Evolutionary conservation across 225 moss, liverwort and hornwort species (phyloP).

Genomic region (Physcomitrium patens): DNA sequence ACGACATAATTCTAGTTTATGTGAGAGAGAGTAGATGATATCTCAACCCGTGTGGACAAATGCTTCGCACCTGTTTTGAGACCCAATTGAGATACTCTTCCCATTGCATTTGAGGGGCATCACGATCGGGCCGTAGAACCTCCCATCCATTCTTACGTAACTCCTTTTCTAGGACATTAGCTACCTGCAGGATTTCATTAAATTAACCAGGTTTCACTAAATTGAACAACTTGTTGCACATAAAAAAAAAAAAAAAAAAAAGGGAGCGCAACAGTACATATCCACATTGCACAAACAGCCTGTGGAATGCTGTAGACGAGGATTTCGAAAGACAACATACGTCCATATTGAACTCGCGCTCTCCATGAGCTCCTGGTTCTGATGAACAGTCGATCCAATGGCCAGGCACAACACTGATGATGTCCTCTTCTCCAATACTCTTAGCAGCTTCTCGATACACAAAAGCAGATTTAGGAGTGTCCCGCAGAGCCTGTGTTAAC

Average conservation of each 20-base stretch:
- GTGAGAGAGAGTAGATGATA: background rate
- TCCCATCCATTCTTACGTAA: conserved; percentile 91
- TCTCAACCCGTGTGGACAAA: background rate
- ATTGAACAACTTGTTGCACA: conserved; percentile 22
- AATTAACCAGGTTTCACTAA: conserved; percentile 17
- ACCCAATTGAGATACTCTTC: conserved; percentile 99
- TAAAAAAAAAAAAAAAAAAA: too few relatives aligned
- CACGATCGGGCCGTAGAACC: conserved; percentile 92
- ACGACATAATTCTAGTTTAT: conserved; percentile 11
- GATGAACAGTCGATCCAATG: conserved; percentile 94
- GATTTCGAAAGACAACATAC: conserved; percentile 47
- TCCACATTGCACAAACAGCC: conserved; percentile 23
- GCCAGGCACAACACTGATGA: conserved; percentile 90
- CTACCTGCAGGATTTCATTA: conserved; percentile 61
- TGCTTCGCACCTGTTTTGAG: conserved; percentile 68
- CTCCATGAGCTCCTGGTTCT: conserved; percentile 89
- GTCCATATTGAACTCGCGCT: conserved; percentile 95
- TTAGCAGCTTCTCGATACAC: conserved; percentile 75
- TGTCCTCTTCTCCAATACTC: conserved; percentile 70
- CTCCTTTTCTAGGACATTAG: conserved; percentile 83
- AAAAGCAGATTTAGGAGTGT: conserved; percentile 62
- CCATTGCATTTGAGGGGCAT: conserved; percentile 87
- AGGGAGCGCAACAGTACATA: conserved; percentile 23
- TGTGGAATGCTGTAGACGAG: conserved; percentile 20
- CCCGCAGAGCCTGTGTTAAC: conserved; percentile 61